Conservation (phyloP, 257 asterid genomes). For the Oldenlandia corymbosa region DNA sequence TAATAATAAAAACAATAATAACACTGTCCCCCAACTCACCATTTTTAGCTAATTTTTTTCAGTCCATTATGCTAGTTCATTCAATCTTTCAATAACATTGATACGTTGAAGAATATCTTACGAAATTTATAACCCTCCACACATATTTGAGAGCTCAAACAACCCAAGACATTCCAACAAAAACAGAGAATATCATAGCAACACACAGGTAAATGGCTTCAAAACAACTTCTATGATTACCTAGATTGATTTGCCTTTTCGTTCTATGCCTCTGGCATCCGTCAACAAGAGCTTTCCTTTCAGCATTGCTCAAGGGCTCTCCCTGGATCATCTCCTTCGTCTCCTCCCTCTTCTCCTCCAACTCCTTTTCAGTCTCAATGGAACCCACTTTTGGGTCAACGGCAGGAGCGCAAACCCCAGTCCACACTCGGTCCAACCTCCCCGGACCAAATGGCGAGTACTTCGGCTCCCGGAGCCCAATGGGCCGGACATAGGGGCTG, state of each 20-base stretch:
- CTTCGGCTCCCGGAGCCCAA: constrained; percentile 89
- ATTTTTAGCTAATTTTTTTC: too few species aligned
- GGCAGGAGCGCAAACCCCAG: constrained; percentile 94
- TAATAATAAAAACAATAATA: not conserved
- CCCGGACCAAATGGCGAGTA: constrained; percentile 96
- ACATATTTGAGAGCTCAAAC: too few species aligned
- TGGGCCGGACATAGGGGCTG: constrained; percentile 59
- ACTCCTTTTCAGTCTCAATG: constrained; percentile 37
- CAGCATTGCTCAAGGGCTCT: constrained; percentile 60
- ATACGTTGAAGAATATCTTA: too few species aligned
- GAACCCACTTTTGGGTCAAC: constrained; percentile 69
- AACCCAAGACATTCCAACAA: too few species aligned
- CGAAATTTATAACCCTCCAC: too few species aligned
- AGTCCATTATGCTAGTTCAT: too few species aligned
- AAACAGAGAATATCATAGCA: too few species aligned
- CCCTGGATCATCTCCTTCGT: constrained; percentile 60
- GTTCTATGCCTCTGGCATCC: constrained; percentile 61
- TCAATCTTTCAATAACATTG: too few species aligned
- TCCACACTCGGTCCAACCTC: constrained; percentile 71
- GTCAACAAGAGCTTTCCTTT: constrained; percentile 68
- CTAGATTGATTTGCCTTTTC: constrained; percentile 80
- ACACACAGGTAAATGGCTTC: too few species aligned
- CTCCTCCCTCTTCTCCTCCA: constrained; percentile 68
- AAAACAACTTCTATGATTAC: constrained; percentile 22
- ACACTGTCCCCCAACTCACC: too few species aligned